Evolutionary conservation across 139 green algal species (phyloP), one percentile per base, ranked within the genome.

Genomic region (Auxenochlorella pyrenoidosa): DNA sequence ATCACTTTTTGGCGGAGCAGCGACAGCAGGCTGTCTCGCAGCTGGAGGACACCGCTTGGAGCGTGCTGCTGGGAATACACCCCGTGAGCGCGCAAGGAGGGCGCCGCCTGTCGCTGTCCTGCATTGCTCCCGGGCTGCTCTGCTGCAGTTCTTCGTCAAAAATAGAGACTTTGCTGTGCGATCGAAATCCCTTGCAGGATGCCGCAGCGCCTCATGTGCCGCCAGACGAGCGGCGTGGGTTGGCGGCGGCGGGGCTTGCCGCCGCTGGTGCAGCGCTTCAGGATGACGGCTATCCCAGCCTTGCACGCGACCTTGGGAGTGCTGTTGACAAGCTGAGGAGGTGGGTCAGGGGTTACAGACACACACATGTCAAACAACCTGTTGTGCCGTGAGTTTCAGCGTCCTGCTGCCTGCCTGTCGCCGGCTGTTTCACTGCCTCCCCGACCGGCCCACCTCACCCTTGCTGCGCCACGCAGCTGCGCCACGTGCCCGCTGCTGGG

Each of bases 31-130:
- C 66, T 73, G 32, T 36, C 13, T 15, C 2, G 16, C 34, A 16
- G 43, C 66, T 86, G 16, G 44, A 86, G 43, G 82, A 86, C 82
- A 86, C 82, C 0, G 82, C 82, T 10, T 72, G 78, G 66, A 51
- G 32, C 44, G 43, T 86, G 13, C 44, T 86, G 82, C 82, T 86
- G 16, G 82, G 82, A 22, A 21, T 86, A 3, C 43, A 79, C 19
- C 59, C 79, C 18, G 82, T 86, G 22, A 47, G 82, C 6, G 43
- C 15, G 8, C 21, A n/a, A 0, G 38, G 0, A 5, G 2, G 30
- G 59, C n/a, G 73, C 73, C 28, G 19, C 16, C 40, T 18, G 32
- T 40, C 36, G 54, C 79, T 34, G 36, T 40, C 58, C 36, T 13
- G 24, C 26, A n/a, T 36, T 38, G 22, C 36, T 22, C 22, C 58